Evolutionary conservation across 176 grass and related monocot genomes (phyloP).

Genomic region (Juncus effusus): DNA sequence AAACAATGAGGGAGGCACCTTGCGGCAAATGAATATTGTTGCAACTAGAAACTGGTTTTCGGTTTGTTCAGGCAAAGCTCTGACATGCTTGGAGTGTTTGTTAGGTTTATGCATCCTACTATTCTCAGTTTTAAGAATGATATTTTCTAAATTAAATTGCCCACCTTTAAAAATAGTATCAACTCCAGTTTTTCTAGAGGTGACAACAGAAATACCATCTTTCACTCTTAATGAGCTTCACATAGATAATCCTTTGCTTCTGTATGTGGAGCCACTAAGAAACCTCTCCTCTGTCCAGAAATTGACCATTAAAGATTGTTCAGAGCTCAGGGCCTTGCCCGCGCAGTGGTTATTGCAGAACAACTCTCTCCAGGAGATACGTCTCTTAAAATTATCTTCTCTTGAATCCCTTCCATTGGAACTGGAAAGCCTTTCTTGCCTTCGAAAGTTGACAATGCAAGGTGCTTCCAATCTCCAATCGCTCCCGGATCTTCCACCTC

Average conservation of each 20-base stretch:
- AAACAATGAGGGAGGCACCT: not conserved
- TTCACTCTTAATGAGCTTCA: not conserved
- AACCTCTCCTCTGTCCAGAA: not conserved
- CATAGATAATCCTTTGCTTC: not conserved
- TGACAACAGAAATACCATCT: not conserved
- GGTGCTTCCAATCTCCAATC: too few species aligned
- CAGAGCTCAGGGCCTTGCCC: not conserved
- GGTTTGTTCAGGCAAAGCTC: not conserved
- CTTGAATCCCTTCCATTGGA: too few species aligned
- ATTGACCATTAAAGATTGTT: conserved; percentile 8
- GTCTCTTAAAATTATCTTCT: not conserved
- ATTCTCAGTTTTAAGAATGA: not conserved
- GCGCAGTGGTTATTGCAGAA: not conserved
- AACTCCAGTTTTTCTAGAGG: not conserved
- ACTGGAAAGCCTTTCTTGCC: too few species aligned
- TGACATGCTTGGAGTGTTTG: not conserved
- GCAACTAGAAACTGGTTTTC: not conserved
- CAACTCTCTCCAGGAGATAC: not conserved
- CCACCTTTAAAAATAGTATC: not conserved
- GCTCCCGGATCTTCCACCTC: too few species aligned
- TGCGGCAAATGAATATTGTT: not conserved
- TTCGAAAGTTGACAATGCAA: too few species aligned
- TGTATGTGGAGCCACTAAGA: conserved; percentile 6
- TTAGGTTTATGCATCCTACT: not conserved
- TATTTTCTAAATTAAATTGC: not conserved